Base-by-base conservation (phyloP, 2,329 filamentous ascomycete genomes). In the Fusarium protoensiforme region DNA sequence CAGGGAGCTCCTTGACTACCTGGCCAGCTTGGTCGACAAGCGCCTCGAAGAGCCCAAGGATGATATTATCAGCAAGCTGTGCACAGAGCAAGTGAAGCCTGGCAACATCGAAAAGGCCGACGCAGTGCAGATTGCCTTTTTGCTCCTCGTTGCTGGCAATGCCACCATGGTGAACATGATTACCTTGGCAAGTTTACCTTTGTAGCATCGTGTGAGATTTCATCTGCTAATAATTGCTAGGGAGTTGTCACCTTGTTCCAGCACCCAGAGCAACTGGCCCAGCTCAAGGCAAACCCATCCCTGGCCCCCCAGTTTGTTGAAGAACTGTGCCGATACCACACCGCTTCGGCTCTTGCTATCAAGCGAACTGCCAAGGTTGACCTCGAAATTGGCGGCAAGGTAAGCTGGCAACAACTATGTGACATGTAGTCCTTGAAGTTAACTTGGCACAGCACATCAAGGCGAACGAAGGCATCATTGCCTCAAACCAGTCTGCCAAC, bases 101-200 rank as follows among this genome's bases (percentile, higher is more conserved):
- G 84, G 84, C 0, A 79, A 81, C 35, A 81, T 85, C 16, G 77
- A 80, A 2, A 84, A 82, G 69, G 77, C 81, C 0, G 84, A 86
- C 41, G 81, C 82, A 1, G 80, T 87, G 1, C 84, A 86, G 64
- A 85, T 87, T 54, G 84, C 86, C 0, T 87, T 88, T 38, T 77
- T 88, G 9, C 79, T 87, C 7, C 81, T 88, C 2, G 85, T 87
- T 2, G 86, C 86, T 0, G 86, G 86, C 3, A 88, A 88, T 39
- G 87, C 86, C 0, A 87, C 87, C 1, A 85, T 87, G 83, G 83
- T 87, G 6, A 87, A 84, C 73, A 87, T 86, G 83, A 87, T 87
- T 64, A 80, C 82, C 1, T 78, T 87, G 35, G 84, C 84, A 65
- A n/a, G 78, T 61, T 4, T 2, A 2, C 18, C 8, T 1, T 33